Evolutionary conservation across 2,329 filamentous ascomycete genomes (phyloP), one percentile per base, ranked within the genome.

Genomic region (Xylariaceae sp.): DNA sequence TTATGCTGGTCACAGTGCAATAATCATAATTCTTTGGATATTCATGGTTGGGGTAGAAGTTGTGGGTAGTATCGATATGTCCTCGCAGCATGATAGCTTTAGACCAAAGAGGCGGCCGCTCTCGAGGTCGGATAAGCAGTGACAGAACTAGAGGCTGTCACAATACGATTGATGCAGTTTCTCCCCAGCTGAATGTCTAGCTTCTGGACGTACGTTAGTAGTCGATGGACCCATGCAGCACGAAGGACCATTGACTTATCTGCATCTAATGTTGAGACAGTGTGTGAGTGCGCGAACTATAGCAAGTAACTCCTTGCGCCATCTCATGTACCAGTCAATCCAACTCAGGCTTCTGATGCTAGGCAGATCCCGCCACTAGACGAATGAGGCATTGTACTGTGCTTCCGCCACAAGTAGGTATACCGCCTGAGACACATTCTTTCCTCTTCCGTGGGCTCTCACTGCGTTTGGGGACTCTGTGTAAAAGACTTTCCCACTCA

Each of bases 261-360:
- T 60, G 53, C 59, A 53, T 60, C 40, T 50, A 51, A 35, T 41
- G 46, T 66, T 66, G 63, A 67, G 59, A 67, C 63, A 65, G 47
- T 60, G 59, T 63, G 60, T 56, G 43, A 50, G 42, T 50, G 50
- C 39, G 36, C 39, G 33, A 53, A 46, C 51, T 53, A 56, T 41
- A 33, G 35, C 46, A 48, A 57, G 35, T 43, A 40, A 35, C 50
- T 65, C 66, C 65, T 68, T 68, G 64, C 66, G 59, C 60, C 59
- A 47, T 61, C 53, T 51, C 48, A 47, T 48, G 53, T 56, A 35
- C 60, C 60, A 59, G 55, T 53, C 50, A 60, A 53, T 55, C 44
- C 58, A 46, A 54, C 60, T 50, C 48, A 40, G 35, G 32, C 46
- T 35, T 57, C 57, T 53, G 46, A 55, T 39, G 36, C 27, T 48